Base-by-base conservation (phyloP, 2,329 filamentous ascomycete species). In the Metarhizium album region DNA sequence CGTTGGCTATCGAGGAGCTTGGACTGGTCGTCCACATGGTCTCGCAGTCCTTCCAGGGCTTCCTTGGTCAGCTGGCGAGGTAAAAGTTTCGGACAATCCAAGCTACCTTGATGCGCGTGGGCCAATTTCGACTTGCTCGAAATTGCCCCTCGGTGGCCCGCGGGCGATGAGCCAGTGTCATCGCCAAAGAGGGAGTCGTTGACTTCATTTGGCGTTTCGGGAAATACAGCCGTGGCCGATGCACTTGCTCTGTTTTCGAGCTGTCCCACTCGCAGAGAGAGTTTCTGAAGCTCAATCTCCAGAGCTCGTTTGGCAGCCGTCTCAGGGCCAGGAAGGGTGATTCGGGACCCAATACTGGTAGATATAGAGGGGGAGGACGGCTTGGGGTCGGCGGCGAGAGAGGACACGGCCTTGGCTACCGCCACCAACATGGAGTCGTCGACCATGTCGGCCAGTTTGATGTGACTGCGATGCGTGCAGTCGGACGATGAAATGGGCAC, bases 21-120 rank as follows among this genome's bases (percentile, higher is more conserved):
- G 52, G 90, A 90, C 72, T 97, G 90, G 66, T 90, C 88, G 64
- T 94, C 87, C 56, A 97, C 86, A 69, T 95, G 89, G 61, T 95
- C 90, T 61, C 86, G 85, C 58, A 96, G 76, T 57, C 87, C 86
- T 67, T 85, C 83, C 60, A 95, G 84, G 66, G 91, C 87, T 70
- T 91, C 85, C 64, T 90, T 86, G 59, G 83, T 87, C 61, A 87
- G 79, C 61, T 80, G 72, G 69, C 73, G 62, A 59, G 61, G 58
- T 52, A 63, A 55, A 59, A 63, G 52, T 59, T 60, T 59, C 55
- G 65, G 65, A 63, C 60, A 61, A 58, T 65, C 66, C 63, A 62
- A 66, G 63, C 60, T 67, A 69, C 67, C 66, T 65, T 67, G 62
- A 52, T 62, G 60, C 53, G 67, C 69, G 53, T 65, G 62, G 49